Conservation (phyloP, 1,284 basidiomycete genomes). For the Vanrija pseudolonga region DNA sequence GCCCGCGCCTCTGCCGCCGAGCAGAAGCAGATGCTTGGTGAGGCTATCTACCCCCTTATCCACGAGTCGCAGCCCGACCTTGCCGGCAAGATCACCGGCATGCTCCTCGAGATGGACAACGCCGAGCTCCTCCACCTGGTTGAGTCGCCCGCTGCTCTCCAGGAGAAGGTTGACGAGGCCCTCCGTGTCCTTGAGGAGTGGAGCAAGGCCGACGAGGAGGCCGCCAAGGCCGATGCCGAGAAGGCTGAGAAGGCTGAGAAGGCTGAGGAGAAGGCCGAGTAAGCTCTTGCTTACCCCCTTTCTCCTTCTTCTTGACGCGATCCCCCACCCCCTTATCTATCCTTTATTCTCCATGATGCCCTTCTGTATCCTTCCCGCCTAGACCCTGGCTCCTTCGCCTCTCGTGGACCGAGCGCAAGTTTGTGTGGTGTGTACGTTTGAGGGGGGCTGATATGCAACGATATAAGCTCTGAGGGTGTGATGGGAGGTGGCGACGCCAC, state of each 20-base stretch:
- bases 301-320: background rate
- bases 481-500: too few relatives aligned
- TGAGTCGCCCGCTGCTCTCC: slow-evolving; percentile 73
- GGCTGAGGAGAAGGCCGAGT: slow-evolving; percentile 3
- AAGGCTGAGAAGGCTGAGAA: slow-evolving; percentile 23
- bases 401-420: too few relatives aligned
- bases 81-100: slow-evolving; percentile 95
- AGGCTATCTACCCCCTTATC: slow-evolving; percentile 87
- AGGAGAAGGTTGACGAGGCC: slow-evolving; percentile 84
- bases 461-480: too few relatives aligned
- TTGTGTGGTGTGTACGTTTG: too few relatives aligned
- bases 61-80: slow-evolving; percentile 72
- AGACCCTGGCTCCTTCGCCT: too few relatives aligned
- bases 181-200: slow-evolving; percentile 50
- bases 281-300: background rate
- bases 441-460: too few relatives aligned
- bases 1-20: slow-evolving; percentile 74
- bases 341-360: too few relatives aligned
- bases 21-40: slow-evolving; percentile 96
- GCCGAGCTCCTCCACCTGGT: slow-evolving; percentile 79
- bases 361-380: too few relatives aligned
- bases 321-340: too few relatives aligned
- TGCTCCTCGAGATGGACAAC: slow-evolving; percentile 98
- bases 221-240: slow-evolving; percentile 21
- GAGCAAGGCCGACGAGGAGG: slow-evolving; percentile 32